phyloP scores from a whole-genome alignment of 1,284 basidiomycete genomes.

The Mycocalia duriaeana region DNA sequence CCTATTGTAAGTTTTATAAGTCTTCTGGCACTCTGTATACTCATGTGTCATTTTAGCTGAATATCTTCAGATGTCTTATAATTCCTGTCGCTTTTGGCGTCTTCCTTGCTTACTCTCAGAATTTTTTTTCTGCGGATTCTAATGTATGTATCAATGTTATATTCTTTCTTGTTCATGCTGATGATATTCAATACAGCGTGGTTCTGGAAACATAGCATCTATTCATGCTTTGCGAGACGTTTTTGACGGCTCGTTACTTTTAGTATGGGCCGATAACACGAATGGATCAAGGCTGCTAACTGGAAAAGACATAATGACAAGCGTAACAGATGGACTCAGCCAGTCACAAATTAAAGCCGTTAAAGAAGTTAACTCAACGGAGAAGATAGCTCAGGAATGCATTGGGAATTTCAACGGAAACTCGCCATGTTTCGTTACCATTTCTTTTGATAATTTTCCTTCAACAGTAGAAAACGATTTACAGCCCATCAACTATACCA shows the following conservation, averaged over 20 bases:
- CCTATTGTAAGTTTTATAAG: not conserved
- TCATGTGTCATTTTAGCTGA: not conserved
- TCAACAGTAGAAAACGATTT: not conserved
- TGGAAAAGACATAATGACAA: not conserved
- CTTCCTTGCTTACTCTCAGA: not conserved
- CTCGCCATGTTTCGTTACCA: not conserved
- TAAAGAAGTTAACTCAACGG: not conserved
- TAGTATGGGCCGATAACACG: slow-evolving; percentile 1
- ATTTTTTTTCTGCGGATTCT: not conserved
- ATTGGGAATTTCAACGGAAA: not conserved
- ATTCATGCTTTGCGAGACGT: not conserved
- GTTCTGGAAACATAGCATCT: not conserved
- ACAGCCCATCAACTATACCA: not conserved
- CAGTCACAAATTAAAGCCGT: not conserved
- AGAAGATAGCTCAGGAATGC: not conserved
- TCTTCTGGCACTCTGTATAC: not conserved
- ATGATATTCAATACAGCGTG: not conserved
- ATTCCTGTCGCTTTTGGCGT: not conserved
- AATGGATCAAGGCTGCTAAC: not conserved
- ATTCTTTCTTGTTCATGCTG: not conserved
- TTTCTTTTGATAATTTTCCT: not conserved
- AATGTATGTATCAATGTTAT: not conserved
- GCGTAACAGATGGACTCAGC: not conserved
- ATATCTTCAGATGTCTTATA: not conserved
- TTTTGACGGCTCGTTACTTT: not conserved